Percentiles rank a stretch among this genome's conserved stretches.
phyloP scores from a whole-genome alignment of 441 rosid genomes.

The Daphne laureola region DNA sequence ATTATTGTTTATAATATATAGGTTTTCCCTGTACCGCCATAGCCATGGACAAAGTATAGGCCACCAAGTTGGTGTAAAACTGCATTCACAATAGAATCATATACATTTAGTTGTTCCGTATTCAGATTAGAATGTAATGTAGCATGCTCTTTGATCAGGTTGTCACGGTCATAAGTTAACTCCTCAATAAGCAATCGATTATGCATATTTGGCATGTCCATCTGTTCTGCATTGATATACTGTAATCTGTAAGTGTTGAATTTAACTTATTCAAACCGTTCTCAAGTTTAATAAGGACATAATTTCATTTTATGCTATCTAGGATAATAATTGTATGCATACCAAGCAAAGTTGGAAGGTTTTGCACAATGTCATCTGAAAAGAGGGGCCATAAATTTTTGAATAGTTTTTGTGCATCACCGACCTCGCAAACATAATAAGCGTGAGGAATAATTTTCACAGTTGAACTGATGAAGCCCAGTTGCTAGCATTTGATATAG shows the following conservation, averaged over 20 bases:
- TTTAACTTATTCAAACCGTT: neutral
- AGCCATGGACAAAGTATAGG: too few species aligned
- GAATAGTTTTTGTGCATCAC: neutral
- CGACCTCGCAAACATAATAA: neutral
- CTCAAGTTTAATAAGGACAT: neutral
- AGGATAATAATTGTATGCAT: neutral
- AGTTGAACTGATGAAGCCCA: neutral
- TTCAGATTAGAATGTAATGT: neutral
- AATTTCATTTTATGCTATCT: neutral
- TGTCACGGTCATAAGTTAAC: neutral
- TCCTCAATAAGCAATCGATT: neutral
- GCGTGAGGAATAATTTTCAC: neutral
- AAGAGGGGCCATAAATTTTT: neutral
- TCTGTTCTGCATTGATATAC: neutral
- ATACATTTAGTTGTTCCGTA: neutral
- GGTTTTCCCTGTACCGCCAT: too few species aligned
- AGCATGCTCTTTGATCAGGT: neutral
- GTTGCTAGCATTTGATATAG: neutral
- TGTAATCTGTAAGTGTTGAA: neutral
- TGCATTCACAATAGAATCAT: neutral
- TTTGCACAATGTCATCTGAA: neutral
- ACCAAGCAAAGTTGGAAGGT: neutral
- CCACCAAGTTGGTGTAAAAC: neutral
- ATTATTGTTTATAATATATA: too few species aligned
- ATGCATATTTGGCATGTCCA: neutral